Percentiles rank a stretch among this genome's conserved stretches.
phyloP scores from a whole-genome alignment of 805 yeast species.

The Wickerhamiella shivajii region DNA sequence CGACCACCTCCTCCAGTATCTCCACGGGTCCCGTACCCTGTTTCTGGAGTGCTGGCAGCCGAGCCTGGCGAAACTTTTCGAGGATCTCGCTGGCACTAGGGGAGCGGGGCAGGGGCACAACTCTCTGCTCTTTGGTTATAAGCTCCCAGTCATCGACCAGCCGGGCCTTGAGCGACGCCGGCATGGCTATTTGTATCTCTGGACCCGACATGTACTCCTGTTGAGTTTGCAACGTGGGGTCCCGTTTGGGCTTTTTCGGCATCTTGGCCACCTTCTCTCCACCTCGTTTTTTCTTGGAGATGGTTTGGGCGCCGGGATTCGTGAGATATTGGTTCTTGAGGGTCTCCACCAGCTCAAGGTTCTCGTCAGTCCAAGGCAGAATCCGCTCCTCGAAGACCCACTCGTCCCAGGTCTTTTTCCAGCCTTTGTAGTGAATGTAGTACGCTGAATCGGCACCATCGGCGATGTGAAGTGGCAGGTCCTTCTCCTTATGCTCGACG shows the following conservation, averaged over 20 bases:
- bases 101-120: conserved; percentile 49
- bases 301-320: background rate
- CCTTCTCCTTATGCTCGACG: conserved; percentile 20
- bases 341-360: conserved; percentile 45
- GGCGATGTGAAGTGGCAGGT: conserved; percentile 24
- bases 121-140: conserved; percentile 63
- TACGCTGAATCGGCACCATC: conserved; percentile 33
- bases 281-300: conserved; percentile 5
- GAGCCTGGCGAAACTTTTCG: conserved; percentile 31
- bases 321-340: conserved; percentile 20
- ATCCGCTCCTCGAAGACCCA: conserved; percentile 71
- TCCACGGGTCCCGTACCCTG: conserved; percentile 29
- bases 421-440: conserved; percentile 80
- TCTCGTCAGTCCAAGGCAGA: conserved; percentile 54
- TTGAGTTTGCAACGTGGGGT: conserved; percentile 21
- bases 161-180: conserved; percentile 50
- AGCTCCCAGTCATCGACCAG: conserved; percentile 91
- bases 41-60: conserved; percentile 6
- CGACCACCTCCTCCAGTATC: conserved; percentile 49
- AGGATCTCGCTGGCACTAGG: conserved; percentile 42
- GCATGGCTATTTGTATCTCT: conserved; percentile 45
- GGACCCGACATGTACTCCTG: conserved; percentile 26
- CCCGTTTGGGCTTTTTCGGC: conserved; percentile 8
- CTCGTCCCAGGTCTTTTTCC: conserved; percentile 95
- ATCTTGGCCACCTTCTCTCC: conserved; percentile 4